Evolutionary conservation across 2,329 filamentous ascomycete genomes (phyloP).

Genomic region (Pseudopyricularia cyperi): DNA sequence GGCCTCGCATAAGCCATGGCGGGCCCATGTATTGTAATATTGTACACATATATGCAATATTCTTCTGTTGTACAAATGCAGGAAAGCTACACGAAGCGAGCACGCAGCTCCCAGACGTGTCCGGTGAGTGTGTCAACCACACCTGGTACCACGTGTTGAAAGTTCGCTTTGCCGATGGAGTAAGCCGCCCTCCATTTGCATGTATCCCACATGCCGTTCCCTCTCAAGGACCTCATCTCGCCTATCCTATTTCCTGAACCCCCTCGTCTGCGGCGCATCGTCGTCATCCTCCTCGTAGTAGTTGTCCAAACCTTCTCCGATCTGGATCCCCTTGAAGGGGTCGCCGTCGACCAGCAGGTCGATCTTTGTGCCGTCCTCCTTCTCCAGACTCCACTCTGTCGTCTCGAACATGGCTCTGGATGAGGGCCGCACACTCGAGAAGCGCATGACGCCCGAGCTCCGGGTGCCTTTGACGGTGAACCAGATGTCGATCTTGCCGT

Average conservation of each 20-base stretch:
- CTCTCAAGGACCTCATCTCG: slow-evolving; percentile 9
- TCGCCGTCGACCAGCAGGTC: slow-evolving; percentile 62
- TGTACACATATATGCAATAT: slow-evolving; percentile 2
- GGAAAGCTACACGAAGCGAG: background rate
- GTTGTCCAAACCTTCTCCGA: slow-evolving; percentile 14
- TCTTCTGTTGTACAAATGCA: slow-evolving; percentile 5
- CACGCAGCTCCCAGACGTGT: background rate
- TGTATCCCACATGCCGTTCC: background rate
- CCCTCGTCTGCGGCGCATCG: slow-evolving; percentile 21
- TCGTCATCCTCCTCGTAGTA: slow-evolving; percentile 18
- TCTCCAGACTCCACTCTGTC: slow-evolving; percentile 75
- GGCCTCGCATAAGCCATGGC: background rate
- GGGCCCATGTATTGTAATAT: slow-evolving; percentile 3
- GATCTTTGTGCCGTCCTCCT: slow-evolving; percentile 44
- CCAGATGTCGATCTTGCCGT: slow-evolving; percentile 75
- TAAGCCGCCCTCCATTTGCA: background rate
- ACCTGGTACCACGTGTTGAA: background rate
- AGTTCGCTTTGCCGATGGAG: background rate
- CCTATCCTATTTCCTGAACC: slow-evolving; percentile 36
- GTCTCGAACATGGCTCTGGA: slow-evolving; percentile 64
- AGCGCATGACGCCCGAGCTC: slow-evolving; percentile 60
- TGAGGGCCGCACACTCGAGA: slow-evolving; percentile 58
- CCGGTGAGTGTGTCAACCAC: background rate
- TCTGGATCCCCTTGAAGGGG: slow-evolving; percentile 48
- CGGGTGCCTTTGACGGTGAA: slow-evolving; percentile 78